Evolutionary conservation across 129 eudicot species (phyloP).

Genomic region (Ambrosia artemisiifolia): DNA sequence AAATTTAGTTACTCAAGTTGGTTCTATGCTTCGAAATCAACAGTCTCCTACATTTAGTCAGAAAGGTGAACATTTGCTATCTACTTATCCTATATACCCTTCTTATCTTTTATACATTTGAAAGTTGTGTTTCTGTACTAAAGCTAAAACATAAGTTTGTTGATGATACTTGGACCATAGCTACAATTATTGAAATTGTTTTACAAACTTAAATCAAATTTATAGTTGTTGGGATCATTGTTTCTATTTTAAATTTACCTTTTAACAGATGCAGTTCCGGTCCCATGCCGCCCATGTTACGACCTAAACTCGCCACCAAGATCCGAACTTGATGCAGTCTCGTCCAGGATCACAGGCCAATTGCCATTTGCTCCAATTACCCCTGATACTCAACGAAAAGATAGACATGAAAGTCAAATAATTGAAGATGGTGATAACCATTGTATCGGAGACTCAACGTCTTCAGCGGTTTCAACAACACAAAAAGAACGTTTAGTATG

Average conservation of each 20-base stretch:
- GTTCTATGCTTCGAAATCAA: conserved; percentile 22
- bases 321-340: conserved; percentile 38
- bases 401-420: conserved; percentile 22
- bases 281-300: conserved; percentile 31
- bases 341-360: conserved; percentile 21
- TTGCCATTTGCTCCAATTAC: conserved; percentile 54
- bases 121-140: background rate
- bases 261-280: conserved; percentile 49
- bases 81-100: no score
- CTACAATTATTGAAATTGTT: no score
- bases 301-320: conserved; percentile 51
- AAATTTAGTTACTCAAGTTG: conserved; percentile 28
- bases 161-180: no score
- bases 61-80: conserved; percentile 31
- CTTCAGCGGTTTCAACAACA: conserved; percentile 37
- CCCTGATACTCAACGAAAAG: conserved; percentile 41
- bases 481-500: conserved; percentile 28
- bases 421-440: conserved; percentile 27
- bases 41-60: conserved; percentile 29
- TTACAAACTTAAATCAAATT: background rate
- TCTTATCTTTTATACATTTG: background rate
- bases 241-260: background rate
- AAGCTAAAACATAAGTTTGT: background rate
- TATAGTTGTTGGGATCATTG: background rate
- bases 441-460: conserved; percentile 33